Base-by-base conservation (phyloP, 139 green algal genomes). In the Tetratostichococcus sp. region DNA sequence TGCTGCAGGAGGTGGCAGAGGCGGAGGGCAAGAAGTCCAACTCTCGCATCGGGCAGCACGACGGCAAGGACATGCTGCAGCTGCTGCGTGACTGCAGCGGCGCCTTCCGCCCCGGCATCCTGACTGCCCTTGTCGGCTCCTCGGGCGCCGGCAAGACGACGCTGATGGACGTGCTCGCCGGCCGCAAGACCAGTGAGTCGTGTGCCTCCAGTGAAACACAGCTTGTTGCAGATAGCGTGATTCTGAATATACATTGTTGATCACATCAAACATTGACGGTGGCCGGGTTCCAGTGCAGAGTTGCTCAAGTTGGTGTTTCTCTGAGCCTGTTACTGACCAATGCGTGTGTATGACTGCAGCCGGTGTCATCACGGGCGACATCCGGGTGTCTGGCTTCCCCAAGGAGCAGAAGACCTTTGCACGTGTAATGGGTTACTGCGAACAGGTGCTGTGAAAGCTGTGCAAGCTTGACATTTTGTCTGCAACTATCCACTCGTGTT, bases 371-470 rank as follows among this genome's bases (percentile, higher is more conserved):
- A 77, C 68, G 1, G 87, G 87, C 23, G 85, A 93, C 39, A 77
- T 92, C 32, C 74, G 74, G 28, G 80, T 92, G 62, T 85, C 80
- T 35, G 87, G 87, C 2, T 73, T 79, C 62, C 85, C 86, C 39
- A 88, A 88, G 73, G 78, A 84, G 58, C 71, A 86, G 34, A n/a
- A 57, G 16, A 87, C 87, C 30, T 93, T 93, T 43, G 72, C 80
- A 0, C 83, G 87, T 58, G 70, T 92, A 34, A 82, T 76, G 50
- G 87, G 80, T 21, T 92, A 86, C 75, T 5, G 22, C n/a, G 66
- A 5, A n/a, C n/a, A n/a, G n/a, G n/a, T n/a, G n/a, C n/a, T n/a
- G n/a, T n/a, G n/a, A n/a, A n/a, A n/a, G n/a, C n/a, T n/a, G n/a
- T n/a, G n/a, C n/a, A n/a, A n/a, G n/a, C n/a, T n/a, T n/a, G n/a